These are phyloP conservation scores for Cyclocybe aegerita DNA, from an alignment of 768 basidiomycete genomes.

Conservation along the genomic window DNA sequence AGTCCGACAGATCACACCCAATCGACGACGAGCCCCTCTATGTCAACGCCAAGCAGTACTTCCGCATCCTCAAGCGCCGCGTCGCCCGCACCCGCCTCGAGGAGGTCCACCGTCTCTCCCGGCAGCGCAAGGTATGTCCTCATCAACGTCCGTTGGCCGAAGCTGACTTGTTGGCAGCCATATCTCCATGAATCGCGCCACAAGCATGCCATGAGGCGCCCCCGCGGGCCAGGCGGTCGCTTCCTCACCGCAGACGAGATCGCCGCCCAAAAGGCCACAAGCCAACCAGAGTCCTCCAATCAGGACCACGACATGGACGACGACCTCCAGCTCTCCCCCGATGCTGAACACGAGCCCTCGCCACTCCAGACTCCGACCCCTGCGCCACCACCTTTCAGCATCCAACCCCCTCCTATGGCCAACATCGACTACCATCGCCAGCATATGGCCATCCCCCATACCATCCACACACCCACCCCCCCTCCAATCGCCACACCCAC, in stretches of 20 bases:
- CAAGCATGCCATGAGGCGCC: constrained; percentile 96
- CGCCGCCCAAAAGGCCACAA: constrained; percentile 66
- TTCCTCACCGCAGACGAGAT: constrained; percentile 98
- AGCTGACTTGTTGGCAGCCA: too few species aligned
- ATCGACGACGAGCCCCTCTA: constrained; percentile 97
- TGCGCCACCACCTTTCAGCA: constrained; percentile 13
- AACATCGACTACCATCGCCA: constrained; percentile 16
- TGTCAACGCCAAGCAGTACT: constrained; percentile 99
- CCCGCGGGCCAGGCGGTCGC: constrained; percentile 94
- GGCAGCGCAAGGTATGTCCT: constrained; percentile 87
- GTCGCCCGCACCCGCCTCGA: constrained; percentile 89
- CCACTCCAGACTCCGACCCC: constrained; percentile 12
- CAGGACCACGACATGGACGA: constrained; percentile 46
- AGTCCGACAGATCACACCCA: constrained; percentile 23
- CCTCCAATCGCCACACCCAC: constrained; percentile 11
- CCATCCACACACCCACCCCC: constrained; percentile 16
- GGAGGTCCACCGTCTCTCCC: constrained; percentile 89
- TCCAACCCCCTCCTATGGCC: constrained; percentile 15
- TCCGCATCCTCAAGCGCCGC: constrained; percentile 94
- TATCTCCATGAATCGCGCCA: constrained; percentile 98
- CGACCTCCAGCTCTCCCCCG: constrained; percentile 21
- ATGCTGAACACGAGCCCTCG: constrained; percentile 11
- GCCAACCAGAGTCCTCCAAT: constrained; percentile 27
- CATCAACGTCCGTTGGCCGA: too few species aligned
- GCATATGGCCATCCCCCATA: constrained; percentile 12